Evolutionary conservation across 2,329 filamentous ascomycete species (phyloP).

Genomic region (Fusarium nurragi): DNA sequence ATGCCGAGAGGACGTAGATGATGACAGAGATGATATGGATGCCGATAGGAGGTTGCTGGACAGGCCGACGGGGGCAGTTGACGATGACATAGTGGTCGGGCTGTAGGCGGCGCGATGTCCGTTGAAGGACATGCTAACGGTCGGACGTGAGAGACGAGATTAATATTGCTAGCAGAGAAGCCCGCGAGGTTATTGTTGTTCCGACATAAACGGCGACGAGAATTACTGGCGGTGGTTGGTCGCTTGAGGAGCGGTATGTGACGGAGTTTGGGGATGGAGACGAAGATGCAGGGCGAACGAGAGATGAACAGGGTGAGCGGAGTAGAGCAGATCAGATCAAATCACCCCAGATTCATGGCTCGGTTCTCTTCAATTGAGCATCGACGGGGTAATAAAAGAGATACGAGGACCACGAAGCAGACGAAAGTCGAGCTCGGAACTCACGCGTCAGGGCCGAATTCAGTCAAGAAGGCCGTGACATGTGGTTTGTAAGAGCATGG

Average conservation of each 20-base stretch:
- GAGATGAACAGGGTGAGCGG: slow-evolving; percentile 16
- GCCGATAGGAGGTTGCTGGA: slow-evolving; percentile 65
- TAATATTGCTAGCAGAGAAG: slow-evolving; percentile 3
- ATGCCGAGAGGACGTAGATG: slow-evolving; percentile 68
- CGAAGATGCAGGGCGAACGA: slow-evolving; percentile 13
- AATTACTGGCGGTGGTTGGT: slow-evolving; percentile 7
- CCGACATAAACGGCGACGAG: slow-evolving; percentile 29
- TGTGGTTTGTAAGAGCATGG: slow-evolving; percentile 35
- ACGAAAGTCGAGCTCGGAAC: slow-evolving; percentile 28
- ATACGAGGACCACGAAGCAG: slow-evolving; percentile 20
- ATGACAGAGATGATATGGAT: slow-evolving; percentile 75
- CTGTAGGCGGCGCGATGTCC: slow-evolving; percentile 57
- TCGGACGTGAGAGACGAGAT: slow-evolving; percentile 3
- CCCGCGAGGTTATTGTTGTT: slow-evolving; percentile 8
- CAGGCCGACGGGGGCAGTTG: slow-evolving; percentile 52
- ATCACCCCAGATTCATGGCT: slow-evolving; percentile 38
- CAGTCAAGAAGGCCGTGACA: slow-evolving; percentile 40
- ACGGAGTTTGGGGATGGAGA: slow-evolving; percentile 3
- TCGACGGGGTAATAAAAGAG: slow-evolving; percentile 15
- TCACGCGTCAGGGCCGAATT: slow-evolving; percentile 44
- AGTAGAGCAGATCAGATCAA: slow-evolving; percentile 25
- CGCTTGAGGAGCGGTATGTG: slow-evolving; percentile 16
- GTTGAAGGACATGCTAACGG: slow-evolving; percentile 55
- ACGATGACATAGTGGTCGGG: slow-evolving; percentile 52
- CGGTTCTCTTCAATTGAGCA: slow-evolving; percentile 23